Percentiles rank a stretch among this genome's conserved stretches.
These are phyloP conservation scores for Epichloe amarillans DNA, from an alignment of 2,329 filamentous ascomycete genomes.

Conservation along the genomic window DNA sequence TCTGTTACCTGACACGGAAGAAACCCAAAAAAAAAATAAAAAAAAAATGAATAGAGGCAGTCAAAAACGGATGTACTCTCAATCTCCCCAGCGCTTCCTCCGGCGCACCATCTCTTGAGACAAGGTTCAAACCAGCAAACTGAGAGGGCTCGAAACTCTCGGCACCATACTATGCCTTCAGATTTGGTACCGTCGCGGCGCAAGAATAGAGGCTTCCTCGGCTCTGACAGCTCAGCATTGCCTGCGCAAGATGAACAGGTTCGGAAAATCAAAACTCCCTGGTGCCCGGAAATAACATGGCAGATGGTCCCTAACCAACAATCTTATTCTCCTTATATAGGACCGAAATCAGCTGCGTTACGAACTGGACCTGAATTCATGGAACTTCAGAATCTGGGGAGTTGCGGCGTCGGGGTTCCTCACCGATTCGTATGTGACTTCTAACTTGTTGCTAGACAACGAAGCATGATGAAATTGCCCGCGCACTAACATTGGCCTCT, in stretches of 20 bases:
- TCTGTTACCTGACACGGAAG: neutral
- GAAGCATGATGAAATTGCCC: neutral
- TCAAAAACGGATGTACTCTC: neutral
- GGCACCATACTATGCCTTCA: slow-evolving; percentile 14
- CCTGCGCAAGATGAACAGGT: slow-evolving; percentile 35
- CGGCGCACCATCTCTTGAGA: neutral
- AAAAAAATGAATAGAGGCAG: neutral
- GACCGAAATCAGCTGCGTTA: slow-evolving; percentile 38
- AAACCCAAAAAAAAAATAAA: neutral
- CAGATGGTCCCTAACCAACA: slow-evolving; percentile 1
- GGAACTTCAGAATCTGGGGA: slow-evolving; percentile 41
- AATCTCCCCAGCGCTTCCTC: neutral
- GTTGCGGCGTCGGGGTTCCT: slow-evolving; percentile 42
- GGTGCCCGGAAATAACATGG: neutral
- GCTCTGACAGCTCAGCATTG: slow-evolving; percentile 36
- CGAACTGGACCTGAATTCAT: slow-evolving; percentile 39
- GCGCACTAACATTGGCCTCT: neutral
- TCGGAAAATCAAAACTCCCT: slow-evolving; percentile 8
- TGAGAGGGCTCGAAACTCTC: no score
- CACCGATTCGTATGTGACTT: slow-evolving; percentile 33
- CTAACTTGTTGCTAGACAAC: neutral
- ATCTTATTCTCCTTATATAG: slow-evolving; percentile 14
- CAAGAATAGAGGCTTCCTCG: slow-evolving; percentile 37
- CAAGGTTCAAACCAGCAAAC: neutral
- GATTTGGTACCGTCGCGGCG: slow-evolving; percentile 16